These are phyloP conservation scores for Mycena citricolor DNA, from an alignment of 1,284 basidiomycete species.

Conservation along the genomic window DNA sequence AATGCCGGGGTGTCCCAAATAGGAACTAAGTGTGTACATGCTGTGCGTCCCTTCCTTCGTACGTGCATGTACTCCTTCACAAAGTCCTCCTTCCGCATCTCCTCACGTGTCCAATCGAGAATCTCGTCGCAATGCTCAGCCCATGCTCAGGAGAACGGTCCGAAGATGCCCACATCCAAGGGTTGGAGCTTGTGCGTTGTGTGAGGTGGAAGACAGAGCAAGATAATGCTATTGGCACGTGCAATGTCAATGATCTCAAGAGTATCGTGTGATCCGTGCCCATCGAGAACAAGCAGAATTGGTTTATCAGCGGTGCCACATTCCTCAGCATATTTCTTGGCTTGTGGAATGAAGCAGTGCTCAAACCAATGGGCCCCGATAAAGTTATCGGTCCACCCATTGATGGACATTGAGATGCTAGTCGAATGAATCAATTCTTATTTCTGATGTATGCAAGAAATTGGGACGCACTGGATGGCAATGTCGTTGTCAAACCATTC, in stretches of 20 bases:
- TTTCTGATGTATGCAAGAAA: neutral
- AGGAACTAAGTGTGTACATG: too few relatives aligned
- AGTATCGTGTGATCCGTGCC: conserved; percentile 24
- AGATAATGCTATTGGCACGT: conserved; percentile 13
- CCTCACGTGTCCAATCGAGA: conserved; percentile 1
- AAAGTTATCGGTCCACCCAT: neutral
- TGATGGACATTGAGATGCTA: conserved; percentile 21
- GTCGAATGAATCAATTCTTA: too few relatives aligned
- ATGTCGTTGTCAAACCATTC: conserved; percentile 29
- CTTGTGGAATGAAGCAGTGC: conserved; percentile 30
- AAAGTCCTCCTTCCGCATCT: conserved; percentile 36
- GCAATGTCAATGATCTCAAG: conserved; percentile 10
- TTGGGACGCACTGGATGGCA: conserved; percentile 14
- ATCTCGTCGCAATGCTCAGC: conserved; percentile 9
- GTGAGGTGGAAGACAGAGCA: conserved; percentile 20
- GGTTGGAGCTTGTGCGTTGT: conserved; percentile 24
- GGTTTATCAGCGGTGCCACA: conserved; percentile 18
- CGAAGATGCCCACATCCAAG: conserved; percentile 23
- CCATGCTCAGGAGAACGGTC: conserved; percentile 12
- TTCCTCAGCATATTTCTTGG: too few relatives aligned
- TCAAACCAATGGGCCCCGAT: conserved; percentile 31
- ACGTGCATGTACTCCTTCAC: conserved; percentile 16
- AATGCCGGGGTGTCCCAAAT: too few relatives aligned
- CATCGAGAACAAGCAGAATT: conserved; percentile 29
- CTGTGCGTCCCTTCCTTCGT: too few relatives aligned